Base-by-base conservation (phyloP, 345 rosid species). In the Moricandia moricandioides region DNA sequence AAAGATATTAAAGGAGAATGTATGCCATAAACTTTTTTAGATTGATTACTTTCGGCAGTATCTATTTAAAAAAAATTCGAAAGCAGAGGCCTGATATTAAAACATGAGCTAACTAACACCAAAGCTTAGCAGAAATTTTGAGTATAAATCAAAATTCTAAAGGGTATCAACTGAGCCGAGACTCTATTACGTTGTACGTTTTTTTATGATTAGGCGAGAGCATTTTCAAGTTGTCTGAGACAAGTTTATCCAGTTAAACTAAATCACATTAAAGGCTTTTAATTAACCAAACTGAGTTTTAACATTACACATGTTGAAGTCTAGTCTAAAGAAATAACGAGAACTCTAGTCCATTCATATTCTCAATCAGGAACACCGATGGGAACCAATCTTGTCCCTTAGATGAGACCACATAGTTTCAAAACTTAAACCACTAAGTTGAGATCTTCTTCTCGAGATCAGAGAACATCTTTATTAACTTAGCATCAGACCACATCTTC, bases 1-100 rank as follows among this genome's bases (percentile, higher is more conserved):
- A 55, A n/a, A n/a, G 14, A 37, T 8, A 45, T 14, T 40, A 66
- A 61, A 62, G 39, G 27, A 74, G 78, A 74, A 74, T 31, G 67
- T 66, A 65, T 66, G 58, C 78, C 61, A 4, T 12, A 65, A 33
- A 30, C 47, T 17, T 64, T 65, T 0, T 57, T 9, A 26, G 55
- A 65, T 29, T 37, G 12, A 1, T 2, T 18, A 34, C 78, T 75
- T 67, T 49, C 71, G 67, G 66, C 60, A 74, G 16, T 65, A 16
- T 54, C 16, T 13, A 65, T 55, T 27, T 37, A 55, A 34, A 18
- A 33, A 27, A 27, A 4, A 27, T 27, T 71, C 16, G 13, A 56
- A 69, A 56, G 54, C 54, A 69, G 29, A 67, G 39, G 16, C 29
- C 43, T 58, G 30, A 39, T 39, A 29, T 47, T 60, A 60, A 55